These are phyloP conservation scores for Leccinum aurantiacum DNA, from an alignment of 768 basidiomycete species.

Conservation along the genomic window DNA sequence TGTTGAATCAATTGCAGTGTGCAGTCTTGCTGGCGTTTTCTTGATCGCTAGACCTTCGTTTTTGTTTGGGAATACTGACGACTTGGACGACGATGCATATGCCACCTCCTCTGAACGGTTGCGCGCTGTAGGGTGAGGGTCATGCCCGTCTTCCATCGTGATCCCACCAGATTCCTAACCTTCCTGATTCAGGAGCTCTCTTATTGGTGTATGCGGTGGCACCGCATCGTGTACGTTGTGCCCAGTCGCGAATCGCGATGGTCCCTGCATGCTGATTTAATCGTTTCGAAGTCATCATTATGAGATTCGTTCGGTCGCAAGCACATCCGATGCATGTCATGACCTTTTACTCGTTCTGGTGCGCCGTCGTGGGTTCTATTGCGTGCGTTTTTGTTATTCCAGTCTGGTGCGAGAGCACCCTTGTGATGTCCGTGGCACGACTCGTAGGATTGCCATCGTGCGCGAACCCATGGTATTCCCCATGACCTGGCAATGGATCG, in stretches of 20 bases:
- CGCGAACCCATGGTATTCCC: conserved; percentile 16
- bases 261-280: neutral
- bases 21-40: conserved; percentile 73
- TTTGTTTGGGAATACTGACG: conserved; percentile 53
- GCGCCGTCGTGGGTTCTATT: conserved; percentile 32
- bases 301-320: conserved; percentile 70
- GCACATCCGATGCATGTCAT: conserved; percentile 76
- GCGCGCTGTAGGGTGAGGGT: conserved; percentile 53
- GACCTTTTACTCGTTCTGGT: conserved; percentile 61
- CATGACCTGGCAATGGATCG: conserved; percentile 18
- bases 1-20: conserved; percentile 36
- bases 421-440: neutral
- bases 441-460: conserved; percentile 14
- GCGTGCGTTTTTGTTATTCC: conserved; percentile 9
- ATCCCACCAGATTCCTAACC: neutral
- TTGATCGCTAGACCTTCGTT: conserved; percentile 78
- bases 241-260: neutral
- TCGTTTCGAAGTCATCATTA: conserved; percentile 39
- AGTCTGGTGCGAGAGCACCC: neutral
- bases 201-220: conserved; percentile 57
- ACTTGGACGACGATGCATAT: neutral
- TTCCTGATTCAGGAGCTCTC: conserved; percentile 48
- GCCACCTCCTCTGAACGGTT: conserved; percentile 42
- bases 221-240: conserved; percentile 66
- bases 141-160: neutral